Percentiles rank a stretch among this genome's conserved stretches.
Conservation (phyloP, 805 yeast species). For the Scheffersomyces lignosus region DNA sequence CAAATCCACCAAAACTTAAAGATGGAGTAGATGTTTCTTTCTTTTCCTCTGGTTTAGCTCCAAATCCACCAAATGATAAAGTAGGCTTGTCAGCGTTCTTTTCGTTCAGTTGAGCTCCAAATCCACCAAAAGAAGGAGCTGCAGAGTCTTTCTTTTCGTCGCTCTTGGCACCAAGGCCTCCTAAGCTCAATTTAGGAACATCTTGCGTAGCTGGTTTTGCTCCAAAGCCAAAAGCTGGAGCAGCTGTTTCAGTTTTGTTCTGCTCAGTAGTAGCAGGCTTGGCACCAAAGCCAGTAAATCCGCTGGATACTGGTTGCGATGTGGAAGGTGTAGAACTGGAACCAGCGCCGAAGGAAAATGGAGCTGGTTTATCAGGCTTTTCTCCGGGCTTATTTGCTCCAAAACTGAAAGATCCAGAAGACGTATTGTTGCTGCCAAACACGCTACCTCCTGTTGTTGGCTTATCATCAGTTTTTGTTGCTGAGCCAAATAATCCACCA, state of each 20-base stretch:
- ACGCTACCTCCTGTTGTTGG: constrained; percentile 9
- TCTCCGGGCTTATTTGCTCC: too few species aligned
- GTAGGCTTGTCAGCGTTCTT: constrained; percentile 16
- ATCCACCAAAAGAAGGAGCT: constrained; percentile 4
- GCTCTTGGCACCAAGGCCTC: constrained; percentile 11
- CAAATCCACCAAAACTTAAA: too few species aligned
- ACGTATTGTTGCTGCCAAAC: constrained; percentile 5
- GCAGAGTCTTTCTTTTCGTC: constrained; percentile 2
- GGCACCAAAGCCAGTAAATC: too few species aligned
- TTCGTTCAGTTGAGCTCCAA: constrained; percentile 7
- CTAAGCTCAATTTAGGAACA: constrained; percentile 22
- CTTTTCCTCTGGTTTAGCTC: not conserved
- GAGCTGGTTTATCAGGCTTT: too few species aligned
- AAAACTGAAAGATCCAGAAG: too few species aligned
- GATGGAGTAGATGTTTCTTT: too few species aligned
- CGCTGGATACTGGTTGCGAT: too few species aligned
- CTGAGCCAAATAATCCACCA: constrained; percentile 18
- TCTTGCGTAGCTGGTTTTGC: constrained; percentile 14
- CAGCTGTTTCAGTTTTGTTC: too few species aligned
- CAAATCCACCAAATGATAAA: constrained; percentile 7
- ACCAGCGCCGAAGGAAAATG: too few species aligned
- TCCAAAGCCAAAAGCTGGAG: constrained; percentile 17
- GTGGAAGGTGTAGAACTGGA: too few species aligned
- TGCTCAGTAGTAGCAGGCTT: too few species aligned
- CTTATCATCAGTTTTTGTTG: constrained; percentile 5